Percentiles rank a stretch among this genome's conserved stretches.
phyloP scores from a whole-genome alignment of 345 rosid species.

The Abelmoschus esculentus region DNA sequence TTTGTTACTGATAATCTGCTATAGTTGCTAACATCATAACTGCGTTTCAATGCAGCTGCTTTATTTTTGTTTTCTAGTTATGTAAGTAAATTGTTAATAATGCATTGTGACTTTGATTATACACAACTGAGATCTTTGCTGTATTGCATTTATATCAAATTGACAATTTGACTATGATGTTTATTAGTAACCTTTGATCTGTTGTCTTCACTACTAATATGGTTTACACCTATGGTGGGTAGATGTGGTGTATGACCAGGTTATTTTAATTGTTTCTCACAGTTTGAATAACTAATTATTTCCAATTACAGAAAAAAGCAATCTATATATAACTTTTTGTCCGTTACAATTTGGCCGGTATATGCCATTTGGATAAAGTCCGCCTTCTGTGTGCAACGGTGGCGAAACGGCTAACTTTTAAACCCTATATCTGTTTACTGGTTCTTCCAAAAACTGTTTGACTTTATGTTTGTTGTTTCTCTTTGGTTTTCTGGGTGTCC shows the following conservation, averaged over 20 bases:
- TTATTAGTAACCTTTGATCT: neutral
- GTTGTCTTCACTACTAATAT: neutral
- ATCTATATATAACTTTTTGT: neutral
- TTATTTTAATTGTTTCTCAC: neutral
- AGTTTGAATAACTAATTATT: neutral
- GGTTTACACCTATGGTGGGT: neutral
- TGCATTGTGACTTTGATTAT: neutral
- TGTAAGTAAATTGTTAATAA: neutral
- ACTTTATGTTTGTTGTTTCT: neutral
- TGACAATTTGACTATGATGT: neutral
- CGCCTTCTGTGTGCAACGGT: neutral
- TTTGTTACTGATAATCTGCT: neutral
- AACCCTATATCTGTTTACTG: neutral
- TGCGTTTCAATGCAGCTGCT: neutral
- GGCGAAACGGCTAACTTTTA: neutral
- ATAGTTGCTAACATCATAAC: slow-evolving; percentile 5
- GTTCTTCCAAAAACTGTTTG: neutral
- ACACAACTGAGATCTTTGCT: neutral
- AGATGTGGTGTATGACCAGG: neutral
- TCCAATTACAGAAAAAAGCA: neutral
- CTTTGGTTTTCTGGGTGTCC: neutral
- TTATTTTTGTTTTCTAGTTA: neutral
- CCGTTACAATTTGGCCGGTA: neutral
- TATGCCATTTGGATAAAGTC: neutral
- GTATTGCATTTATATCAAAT: neutral